These are phyloP conservation scores for Kwoniella dendrophila DNA, from an alignment of 768 basidiomycete species.

Conservation along the genomic window DNA sequence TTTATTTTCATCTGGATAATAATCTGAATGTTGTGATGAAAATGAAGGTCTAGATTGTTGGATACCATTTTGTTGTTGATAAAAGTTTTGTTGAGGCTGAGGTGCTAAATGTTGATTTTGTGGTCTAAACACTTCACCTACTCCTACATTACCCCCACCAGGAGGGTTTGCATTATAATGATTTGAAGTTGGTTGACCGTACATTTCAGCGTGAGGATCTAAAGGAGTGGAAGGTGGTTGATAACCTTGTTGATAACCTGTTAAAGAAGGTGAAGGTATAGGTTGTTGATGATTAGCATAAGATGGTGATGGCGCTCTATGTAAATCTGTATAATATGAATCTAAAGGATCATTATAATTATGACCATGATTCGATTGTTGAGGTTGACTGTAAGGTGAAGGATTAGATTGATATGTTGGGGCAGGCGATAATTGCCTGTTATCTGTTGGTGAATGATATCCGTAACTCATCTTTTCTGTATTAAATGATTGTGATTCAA, in stretches of 20 bases:
- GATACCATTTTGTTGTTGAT: background rate
- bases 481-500: background rate
- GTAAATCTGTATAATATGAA: conserved; percentile 13
- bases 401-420: conserved; percentile 1
- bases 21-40: conserved; percentile 33
- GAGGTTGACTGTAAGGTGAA: background rate
- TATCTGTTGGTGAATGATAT: conserved; percentile 2
- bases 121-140: conserved; percentile 8
- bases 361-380: background rate
- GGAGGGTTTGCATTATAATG: conserved; percentile 5
- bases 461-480: conserved; percentile 10
- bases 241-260: conserved; percentile 15
- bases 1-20: conserved; percentile 39
- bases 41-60: conserved; percentile 29
- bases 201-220: conserved; percentile 21
- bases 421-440: conserved; percentile 4
- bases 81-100: conserved; percentile 8
- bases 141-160: conserved; percentile 1
- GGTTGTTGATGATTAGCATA: background rate
- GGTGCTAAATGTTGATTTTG: conserved; percentile 8
- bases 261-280: conserved; percentile 4
- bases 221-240: conserved; percentile 9
- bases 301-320: conserved; percentile 3
- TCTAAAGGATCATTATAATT: conserved; percentile 10
- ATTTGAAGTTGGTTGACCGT: conserved; percentile 12